phyloP scores from a whole-genome alignment of 257 asterid species.

The Jaltomata sinuosa region DNA sequence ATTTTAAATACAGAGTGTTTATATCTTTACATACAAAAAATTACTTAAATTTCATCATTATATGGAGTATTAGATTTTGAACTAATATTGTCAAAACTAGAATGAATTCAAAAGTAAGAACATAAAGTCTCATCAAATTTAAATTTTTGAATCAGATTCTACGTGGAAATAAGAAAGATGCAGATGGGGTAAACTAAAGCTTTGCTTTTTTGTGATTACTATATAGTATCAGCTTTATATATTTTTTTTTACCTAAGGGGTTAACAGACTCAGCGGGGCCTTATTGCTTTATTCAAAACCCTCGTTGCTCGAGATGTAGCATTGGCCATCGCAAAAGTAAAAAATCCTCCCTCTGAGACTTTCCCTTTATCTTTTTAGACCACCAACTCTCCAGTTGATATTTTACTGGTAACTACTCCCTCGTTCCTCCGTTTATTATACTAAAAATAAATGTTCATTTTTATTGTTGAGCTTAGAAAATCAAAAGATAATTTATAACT shows the following conservation, averaged over 20 bases:
- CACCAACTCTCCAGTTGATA: background rate
- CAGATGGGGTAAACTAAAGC: background rate
- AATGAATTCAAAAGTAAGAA: background rate
- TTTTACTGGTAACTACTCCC: background rate
- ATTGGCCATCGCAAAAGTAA: conserved; percentile 26
- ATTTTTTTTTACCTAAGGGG: background rate
- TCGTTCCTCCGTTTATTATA: background rate
- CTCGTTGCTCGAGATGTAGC: conserved; percentile 3
- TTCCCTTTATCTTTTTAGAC: conserved; percentile 18
- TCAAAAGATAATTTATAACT: background rate
- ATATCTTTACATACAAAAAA: background rate
- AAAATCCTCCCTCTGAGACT: background rate
- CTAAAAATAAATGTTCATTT: background rate
- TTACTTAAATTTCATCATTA: background rate
- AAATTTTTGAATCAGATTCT: background rate
- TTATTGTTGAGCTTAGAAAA: background rate
- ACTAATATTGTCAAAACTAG: background rate
- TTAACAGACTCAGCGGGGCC: background rate
- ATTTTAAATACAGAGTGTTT: background rate
- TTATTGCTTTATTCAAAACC: conserved; percentile 16
- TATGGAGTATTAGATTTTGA: background rate
- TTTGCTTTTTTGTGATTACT: background rate
- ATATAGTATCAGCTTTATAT: background rate
- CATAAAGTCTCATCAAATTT: background rate
- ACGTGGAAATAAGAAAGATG: background rate